Evolutionary conservation across 2,329 filamentous ascomycete genomes (phyloP).

Genomic region (Fusarium sp.): DNA sequence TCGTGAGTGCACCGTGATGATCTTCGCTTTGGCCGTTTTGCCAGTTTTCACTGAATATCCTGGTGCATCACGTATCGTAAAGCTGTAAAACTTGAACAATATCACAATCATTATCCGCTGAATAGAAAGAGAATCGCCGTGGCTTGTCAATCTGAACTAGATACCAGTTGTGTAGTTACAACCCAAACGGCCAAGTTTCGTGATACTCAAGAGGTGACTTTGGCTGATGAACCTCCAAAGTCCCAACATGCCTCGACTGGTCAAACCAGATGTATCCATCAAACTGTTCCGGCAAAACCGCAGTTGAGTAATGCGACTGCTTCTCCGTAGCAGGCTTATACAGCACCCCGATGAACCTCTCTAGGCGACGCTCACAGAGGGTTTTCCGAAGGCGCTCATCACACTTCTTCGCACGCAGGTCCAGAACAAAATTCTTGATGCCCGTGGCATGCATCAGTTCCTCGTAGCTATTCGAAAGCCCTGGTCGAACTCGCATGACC

Average conservation of each 20-base stretch:
- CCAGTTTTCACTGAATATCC: neutral
- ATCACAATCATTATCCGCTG: neutral
- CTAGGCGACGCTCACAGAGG: conserved; percentile 7
- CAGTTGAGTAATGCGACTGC: conserved; percentile 31
- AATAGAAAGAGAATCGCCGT: neutral
- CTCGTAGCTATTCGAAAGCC: conserved; percentile 25
- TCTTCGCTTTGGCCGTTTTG: neutral
- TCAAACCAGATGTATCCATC: conserved; percentile 35
- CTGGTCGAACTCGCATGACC: conserved; percentile 22
- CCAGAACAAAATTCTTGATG: conserved; percentile 23
- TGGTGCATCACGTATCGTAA: neutral
- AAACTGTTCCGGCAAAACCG: conserved; percentile 24
- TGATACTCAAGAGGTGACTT: conserved; percentile 25
- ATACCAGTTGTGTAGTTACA: neutral
- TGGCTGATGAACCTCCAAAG: conserved; percentile 29
- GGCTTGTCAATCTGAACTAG: neutral
- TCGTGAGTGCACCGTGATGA: neutral
- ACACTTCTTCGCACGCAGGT: conserved; percentile 18
- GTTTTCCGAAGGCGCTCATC: conserved; percentile 17
- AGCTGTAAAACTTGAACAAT: neutral
- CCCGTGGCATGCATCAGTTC: conserved; percentile 28
- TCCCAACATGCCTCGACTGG: conserved; percentile 23
- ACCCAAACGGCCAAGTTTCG: conserved; percentile 29
- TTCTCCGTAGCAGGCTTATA: conserved; percentile 26
- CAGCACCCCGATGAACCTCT: conserved; percentile 32